Evolutionary conservation across 345 rosid species (phyloP).

Genomic region (Euphorbia lathyris): DNA sequence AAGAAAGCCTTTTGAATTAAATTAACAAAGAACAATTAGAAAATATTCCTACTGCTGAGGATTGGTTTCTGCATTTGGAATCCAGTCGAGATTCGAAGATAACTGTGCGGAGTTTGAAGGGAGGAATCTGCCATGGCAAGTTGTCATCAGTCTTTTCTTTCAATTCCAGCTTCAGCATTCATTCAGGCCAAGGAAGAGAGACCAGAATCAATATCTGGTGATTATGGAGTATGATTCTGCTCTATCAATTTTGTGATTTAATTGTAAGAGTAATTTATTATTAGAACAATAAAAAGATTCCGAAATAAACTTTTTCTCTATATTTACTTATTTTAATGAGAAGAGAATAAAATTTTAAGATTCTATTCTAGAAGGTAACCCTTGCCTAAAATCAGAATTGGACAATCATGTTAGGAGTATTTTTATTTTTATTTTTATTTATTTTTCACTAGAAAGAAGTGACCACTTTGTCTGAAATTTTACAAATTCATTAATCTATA

Average conservation of each 20-base stretch:
- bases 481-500: no score
- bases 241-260: neutral
- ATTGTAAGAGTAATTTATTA: neutral
- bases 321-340: neutral
- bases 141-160: neutral
- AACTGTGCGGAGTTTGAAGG: neutral
- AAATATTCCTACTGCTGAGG: neutral
- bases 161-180: neutral
- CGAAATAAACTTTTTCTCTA: no score
- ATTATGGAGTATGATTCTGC: neutral
- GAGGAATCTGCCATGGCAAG: neutral
- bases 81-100: neutral
- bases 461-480: no score
- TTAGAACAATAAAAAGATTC: neutral
- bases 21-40: neutral
- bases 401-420: no score
- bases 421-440: no score
- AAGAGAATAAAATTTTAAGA: neutral
- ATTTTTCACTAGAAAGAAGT: no score
- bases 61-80: neutral
- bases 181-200: neutral
- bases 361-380: neutral
- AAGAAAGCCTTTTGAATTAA: slow-evolving; percentile 57
- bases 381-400: no score
- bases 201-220: neutral